phyloP scores from a whole-genome alignment of 2,329 filamentous ascomycete species.

The Albophoma yamanashiensis region DNA sequence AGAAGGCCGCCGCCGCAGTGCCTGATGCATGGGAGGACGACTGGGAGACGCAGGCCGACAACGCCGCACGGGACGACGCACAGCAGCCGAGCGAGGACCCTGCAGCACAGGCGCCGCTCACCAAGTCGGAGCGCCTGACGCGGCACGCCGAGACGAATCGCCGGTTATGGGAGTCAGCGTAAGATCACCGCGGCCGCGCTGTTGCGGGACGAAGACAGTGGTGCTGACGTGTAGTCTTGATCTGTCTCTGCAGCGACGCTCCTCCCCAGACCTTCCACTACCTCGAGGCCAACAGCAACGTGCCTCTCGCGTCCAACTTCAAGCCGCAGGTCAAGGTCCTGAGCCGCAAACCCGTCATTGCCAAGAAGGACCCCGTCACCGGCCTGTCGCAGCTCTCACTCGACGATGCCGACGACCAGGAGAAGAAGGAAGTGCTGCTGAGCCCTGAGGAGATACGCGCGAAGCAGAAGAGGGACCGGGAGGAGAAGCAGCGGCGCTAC shows the following conservation, averaged over 20 bases:
- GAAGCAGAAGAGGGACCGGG: slow-evolving; percentile 67
- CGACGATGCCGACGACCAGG: slow-evolving; percentile 47
- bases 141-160: slow-evolving; percentile 76
- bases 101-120: slow-evolving; percentile 33
- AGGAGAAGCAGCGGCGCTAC: slow-evolving; percentile 85
- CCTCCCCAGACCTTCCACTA: slow-evolving; percentile 65
- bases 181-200: slow-evolving; percentile 19
- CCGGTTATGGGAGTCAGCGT: slow-evolving; percentile 85
- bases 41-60: slow-evolving; percentile 73
- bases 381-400: slow-evolving; percentile 34
- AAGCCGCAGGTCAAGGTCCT: slow-evolving; percentile 78
- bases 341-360: slow-evolving; percentile 65
- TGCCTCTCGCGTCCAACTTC: slow-evolving; percentile 56
- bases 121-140: slow-evolving; percentile 67
- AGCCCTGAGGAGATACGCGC: slow-evolving; percentile 68
- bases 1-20: slow-evolving; percentile 31
- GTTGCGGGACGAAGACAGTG: neutral
- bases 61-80: slow-evolving; percentile 24
- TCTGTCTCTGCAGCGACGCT: slow-evolving; percentile 47
- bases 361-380: slow-evolving; percentile 44
- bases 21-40: slow-evolving; percentile 86
- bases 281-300: slow-evolving; percentile 51
- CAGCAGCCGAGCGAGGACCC: slow-evolving; percentile 20
- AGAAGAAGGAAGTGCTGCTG: slow-evolving; percentile 50
- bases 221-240: slow-evolving; percentile 1